Evolutionary conservation across 345 rosid genomes (phyloP).

Genomic region (Pelargonium nanum): DNA sequence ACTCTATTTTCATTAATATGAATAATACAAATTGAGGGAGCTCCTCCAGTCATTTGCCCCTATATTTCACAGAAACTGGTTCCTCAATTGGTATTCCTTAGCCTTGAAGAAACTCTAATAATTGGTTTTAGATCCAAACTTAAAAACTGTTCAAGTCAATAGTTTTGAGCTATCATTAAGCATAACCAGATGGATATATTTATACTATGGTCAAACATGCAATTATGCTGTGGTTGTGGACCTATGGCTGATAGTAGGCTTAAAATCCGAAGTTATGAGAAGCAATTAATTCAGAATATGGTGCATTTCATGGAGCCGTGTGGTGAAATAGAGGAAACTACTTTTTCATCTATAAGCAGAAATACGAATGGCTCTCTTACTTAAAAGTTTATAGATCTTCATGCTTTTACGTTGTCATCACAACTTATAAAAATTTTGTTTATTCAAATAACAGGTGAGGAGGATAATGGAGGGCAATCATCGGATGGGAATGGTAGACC

Average conservation of each 20-base stretch:
- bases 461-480: conserved; percentile 96
- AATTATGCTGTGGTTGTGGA: background rate
- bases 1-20: background rate
- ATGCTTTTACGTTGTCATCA: background rate
- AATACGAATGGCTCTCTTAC: background rate
- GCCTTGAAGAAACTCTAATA: background rate
- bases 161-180: background rate
- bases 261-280: background rate
- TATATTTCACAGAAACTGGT: background rate
- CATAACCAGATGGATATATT: background rate
- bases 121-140: background rate
- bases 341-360: background rate
- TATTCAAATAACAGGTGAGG: conserved; percentile 45
- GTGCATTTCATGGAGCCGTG: background rate
- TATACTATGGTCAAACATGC: background rate
- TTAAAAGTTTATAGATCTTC: no score
- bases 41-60: no score
- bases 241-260: no score
- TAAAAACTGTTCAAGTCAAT: no score
- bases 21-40: no score
- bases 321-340: background rate
- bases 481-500: conserved; percentile 90
- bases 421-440: background rate
- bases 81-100: background rate
- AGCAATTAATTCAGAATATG: background rate